A percentile compares a stretch with the other conserved stretches of the same genome.
Evolutionary conservation across 495 filamentous ascomycete genomes (phyloP).

Genomic region (Penicillium lividum): DNA sequence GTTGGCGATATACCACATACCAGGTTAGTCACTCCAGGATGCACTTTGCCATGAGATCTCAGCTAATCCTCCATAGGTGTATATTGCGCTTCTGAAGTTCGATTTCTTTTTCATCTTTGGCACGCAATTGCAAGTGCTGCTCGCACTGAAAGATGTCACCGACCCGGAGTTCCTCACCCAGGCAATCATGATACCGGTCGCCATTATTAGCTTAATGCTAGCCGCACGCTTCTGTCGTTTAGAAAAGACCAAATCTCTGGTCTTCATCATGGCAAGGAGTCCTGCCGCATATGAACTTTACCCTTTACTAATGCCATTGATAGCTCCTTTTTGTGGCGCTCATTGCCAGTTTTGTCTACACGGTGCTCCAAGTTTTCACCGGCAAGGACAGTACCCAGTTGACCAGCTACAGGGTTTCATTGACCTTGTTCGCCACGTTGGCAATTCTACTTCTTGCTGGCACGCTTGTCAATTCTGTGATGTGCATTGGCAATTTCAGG

Average conservation of each 20-base stretch:
- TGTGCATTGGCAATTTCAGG: slow-evolving; percentile 24
- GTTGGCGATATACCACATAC: slow-evolving; percentile 20
- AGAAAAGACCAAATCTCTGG: slow-evolving; percentile 5
- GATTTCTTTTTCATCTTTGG: slow-evolving; percentile 8
- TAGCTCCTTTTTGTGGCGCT: slow-evolving; percentile 20
- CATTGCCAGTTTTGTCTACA: slow-evolving; percentile 13
- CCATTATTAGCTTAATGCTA: background rate
- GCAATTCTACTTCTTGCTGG: slow-evolving; percentile 15
- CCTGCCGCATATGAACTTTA: background rate
- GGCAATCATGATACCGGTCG: slow-evolving; percentile 1
- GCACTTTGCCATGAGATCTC: background rate
- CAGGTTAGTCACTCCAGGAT: slow-evolving; percentile 7
- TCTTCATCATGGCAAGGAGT: background rate
- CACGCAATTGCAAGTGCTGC: slow-evolving; percentile 1
- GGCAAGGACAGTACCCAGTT: slow-evolving; percentile 1
- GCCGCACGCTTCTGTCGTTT: slow-evolving; percentile 8
- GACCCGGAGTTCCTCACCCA: background rate
- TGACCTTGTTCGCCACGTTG: slow-evolving; percentile 20
- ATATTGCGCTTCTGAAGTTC: slow-evolving; percentile 8
- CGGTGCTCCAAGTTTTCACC: slow-evolving; percentile 11
- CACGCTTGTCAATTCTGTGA: slow-evolving; percentile 20
- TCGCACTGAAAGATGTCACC: background rate
- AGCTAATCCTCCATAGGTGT: slow-evolving; percentile 7
- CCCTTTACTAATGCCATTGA: background rate
- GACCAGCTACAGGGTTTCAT: slow-evolving; percentile 15